A percentile compares a stretch with the other conserved stretches of the same genome.
These are phyloP conservation scores for Halophytophthora polymorphica DNA, from an alignment of 352 stramenopile genomes.

Conservation along the genomic window DNA sequence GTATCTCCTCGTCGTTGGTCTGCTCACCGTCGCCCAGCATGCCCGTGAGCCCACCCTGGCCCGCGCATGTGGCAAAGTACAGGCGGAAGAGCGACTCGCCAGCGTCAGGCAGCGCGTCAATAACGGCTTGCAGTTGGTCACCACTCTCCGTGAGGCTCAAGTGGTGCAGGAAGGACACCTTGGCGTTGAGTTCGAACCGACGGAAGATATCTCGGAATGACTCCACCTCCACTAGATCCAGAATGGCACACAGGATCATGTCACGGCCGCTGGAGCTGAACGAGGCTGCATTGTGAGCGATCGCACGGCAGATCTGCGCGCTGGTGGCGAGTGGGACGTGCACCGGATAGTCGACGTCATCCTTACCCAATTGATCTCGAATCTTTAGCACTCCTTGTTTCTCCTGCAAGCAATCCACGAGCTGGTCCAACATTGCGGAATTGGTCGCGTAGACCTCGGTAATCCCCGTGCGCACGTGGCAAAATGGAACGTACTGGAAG, in stretches of 20 bases:
- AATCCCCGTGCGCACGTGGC: slow-evolving; percentile 27
- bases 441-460: slow-evolving; percentile 15
- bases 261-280: slow-evolving; percentile 74
- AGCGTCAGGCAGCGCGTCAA: slow-evolving; percentile 48
- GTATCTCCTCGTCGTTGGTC: not conserved
- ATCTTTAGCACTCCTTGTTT: slow-evolving; percentile 18
- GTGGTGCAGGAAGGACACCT: slow-evolving; percentile 60
- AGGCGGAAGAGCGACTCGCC: slow-evolving; percentile 63
- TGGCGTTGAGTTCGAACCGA: slow-evolving; percentile 53
- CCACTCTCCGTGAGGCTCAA: slow-evolving; percentile 50
- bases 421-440: slow-evolving; percentile 19
- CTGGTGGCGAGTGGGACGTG: slow-evolving; percentile 55
- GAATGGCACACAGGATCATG: slow-evolving; percentile 69
- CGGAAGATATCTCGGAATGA: slow-evolving; percentile 71
- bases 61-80: slow-evolving; percentile 46
- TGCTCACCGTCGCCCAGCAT: slow-evolving; percentile 8
- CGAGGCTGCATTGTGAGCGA: slow-evolving; percentile 38
- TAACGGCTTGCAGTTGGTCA: slow-evolving; percentile 51
- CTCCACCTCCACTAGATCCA: slow-evolving; percentile 58
- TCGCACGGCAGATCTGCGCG: slow-evolving; percentile 70
- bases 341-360: slow-evolving; percentile 51
- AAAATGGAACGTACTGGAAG: slow-evolving; percentile 42
- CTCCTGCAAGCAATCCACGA: slow-evolving; percentile 18
- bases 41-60: slow-evolving; percentile 13
- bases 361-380: not conserved